These are phyloP conservation scores for Toxoplasma gondii DNA, from an alignment of 169 alveolate genomes.

Conservation along the genomic window DNA sequence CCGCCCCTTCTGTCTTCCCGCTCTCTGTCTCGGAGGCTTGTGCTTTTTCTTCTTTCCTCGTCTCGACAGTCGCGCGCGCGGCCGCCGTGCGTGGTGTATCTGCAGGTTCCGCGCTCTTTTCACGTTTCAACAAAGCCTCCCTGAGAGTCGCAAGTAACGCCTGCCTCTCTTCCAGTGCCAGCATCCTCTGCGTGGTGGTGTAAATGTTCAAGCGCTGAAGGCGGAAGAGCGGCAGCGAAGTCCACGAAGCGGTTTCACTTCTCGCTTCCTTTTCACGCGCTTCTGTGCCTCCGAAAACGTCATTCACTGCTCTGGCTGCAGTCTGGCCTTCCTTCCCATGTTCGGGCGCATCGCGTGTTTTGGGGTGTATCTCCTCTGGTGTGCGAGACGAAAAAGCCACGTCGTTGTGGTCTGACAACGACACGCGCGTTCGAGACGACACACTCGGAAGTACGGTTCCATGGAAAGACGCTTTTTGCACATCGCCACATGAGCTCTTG, in stretches of 20 bases:
- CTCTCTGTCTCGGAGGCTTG: neutral
- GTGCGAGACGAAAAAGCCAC: neutral
- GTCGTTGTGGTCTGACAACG: neutral
- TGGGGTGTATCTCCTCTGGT: neutral
- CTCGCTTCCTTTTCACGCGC: neutral
- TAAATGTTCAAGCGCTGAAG: neutral
- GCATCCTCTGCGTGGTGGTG: constrained; percentile 36
- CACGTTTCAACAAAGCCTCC: neutral
- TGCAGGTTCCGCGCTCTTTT: neutral
- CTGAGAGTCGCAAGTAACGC: neutral
- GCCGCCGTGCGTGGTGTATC: neutral
- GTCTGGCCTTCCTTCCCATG: neutral
- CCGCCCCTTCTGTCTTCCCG: neutral
- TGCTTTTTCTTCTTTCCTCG: neutral
- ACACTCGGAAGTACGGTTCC: too few relatives aligned
- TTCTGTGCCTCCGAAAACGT: neutral
- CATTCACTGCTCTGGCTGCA: neutral
- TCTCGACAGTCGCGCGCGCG: neutral
- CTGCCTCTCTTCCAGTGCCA: neutral
- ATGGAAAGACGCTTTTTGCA: too few relatives aligned
- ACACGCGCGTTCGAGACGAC: neutral
- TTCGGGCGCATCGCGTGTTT: neutral
- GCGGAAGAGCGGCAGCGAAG: neutral
- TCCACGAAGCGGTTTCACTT: neutral
- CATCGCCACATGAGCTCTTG: too few relatives aligned